These are phyloP conservation scores for Gloeostereum incarnatum DNA, from an alignment of 768 basidiomycete genomes.

Conservation along the genomic window DNA sequence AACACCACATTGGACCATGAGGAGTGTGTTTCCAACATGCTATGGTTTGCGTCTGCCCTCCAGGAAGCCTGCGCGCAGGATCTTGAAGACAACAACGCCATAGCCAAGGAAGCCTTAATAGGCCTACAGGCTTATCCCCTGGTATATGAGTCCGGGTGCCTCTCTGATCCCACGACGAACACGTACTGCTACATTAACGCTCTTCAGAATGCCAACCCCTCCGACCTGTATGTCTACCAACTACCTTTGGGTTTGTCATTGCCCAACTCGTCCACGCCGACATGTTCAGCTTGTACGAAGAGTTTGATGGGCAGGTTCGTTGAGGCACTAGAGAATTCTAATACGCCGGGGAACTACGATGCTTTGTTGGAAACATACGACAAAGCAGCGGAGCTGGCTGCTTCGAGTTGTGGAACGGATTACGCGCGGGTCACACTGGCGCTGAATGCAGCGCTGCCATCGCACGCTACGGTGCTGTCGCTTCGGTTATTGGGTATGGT, in stretches of 20 bases:
- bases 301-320: slow-evolving; percentile 48
- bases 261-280: slow-evolving; percentile 36
- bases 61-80: slow-evolving; percentile 47
- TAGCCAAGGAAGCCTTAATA: slow-evolving; percentile 44
- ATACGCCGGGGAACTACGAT: slow-evolving; percentile 17
- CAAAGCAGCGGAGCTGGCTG: slow-evolving; percentile 10
- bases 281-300: slow-evolving; percentile 60
- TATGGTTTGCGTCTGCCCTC: slow-evolving; percentile 44
- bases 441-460: too few relatives aligned
- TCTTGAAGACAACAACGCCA: slow-evolving; percentile 36
- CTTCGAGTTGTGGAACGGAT: slow-evolving; percentile 4
- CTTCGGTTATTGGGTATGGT: not conserved
- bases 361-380: not conserved
- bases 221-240: slow-evolving; percentile 66
- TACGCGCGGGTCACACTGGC: too few relatives aligned
- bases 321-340: slow-evolving; percentile 25
- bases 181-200: slow-evolving; percentile 73
- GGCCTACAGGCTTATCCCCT: slow-evolving; percentile 60
- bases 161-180: slow-evolving; percentile 43
- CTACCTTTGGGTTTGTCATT: slow-evolving; percentile 52
- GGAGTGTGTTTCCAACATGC: slow-evolving; percentile 63
- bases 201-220: slow-evolving; percentile 41
- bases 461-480: not conserved
- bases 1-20: slow-evolving; percentile 40
- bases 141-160: slow-evolving; percentile 56